phyloP scores from a whole-genome alignment of 176 grass and related monocot genomes.

The Lolium multiflorum region DNA sequence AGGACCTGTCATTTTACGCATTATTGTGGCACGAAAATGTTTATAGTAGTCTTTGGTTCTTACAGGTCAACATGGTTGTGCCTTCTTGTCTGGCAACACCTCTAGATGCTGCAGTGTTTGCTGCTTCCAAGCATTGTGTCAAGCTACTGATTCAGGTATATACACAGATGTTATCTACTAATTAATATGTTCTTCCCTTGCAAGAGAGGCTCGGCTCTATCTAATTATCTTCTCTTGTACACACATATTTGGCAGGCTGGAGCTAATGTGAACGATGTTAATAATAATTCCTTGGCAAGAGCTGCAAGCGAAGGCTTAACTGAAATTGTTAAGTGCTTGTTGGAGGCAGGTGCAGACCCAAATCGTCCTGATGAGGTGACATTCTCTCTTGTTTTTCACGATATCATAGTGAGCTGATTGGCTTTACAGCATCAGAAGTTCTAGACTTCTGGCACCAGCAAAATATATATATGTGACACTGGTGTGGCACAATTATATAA shows the following conservation, averaged over 20 bases:
- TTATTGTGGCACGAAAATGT: neutral
- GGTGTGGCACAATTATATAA: neutral
- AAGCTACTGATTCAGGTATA: conserved; percentile 11
- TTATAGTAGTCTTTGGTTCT: neutral
- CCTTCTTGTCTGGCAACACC: conserved; percentile 10
- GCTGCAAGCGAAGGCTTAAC: neutral
- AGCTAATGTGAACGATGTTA: conserved; percentile 1
- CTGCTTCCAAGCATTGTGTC: neutral
- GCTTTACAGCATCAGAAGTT: neutral
- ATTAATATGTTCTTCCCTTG: neutral
- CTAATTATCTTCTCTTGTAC: neutral
- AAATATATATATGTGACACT: neutral
- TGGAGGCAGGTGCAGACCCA: neutral
- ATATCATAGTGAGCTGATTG: neutral
- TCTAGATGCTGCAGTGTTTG: neutral
- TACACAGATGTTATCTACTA: neutral
- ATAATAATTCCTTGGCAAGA: neutral
- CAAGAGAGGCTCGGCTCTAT: neutral
- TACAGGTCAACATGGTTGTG: neutral
- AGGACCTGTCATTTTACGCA: neutral
- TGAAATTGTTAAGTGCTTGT: neutral
- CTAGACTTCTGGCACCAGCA: neutral
- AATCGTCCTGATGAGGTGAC: conserved; percentile 12
- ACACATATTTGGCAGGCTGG: neutral
- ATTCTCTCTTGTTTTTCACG: neutral